phyloP scores from a whole-genome alignment of 1,284 basidiomycete genomes.

The Cryptococcus sp. region DNA sequence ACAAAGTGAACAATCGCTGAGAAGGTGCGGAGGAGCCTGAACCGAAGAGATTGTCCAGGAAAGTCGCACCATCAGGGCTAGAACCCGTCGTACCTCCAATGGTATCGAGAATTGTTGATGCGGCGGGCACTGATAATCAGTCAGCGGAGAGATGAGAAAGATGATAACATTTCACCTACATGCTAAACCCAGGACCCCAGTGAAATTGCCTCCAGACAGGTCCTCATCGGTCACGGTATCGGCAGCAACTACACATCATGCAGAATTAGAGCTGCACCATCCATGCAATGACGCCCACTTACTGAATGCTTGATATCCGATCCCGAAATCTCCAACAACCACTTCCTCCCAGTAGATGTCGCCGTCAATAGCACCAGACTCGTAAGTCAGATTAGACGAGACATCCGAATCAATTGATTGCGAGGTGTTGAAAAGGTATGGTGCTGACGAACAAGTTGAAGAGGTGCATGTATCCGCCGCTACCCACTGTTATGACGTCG shows the following conservation, averaged over 20 bases:
- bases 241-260: slow-evolving; percentile 32
- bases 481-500: slow-evolving; percentile 40
- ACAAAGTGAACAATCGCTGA: slow-evolving; percentile 45
- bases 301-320: slow-evolving; percentile 52
- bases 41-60: slow-evolving; percentile 53
- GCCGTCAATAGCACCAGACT: slow-evolving; percentile 41
- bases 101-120: slow-evolving; percentile 41
- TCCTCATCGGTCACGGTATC: slow-evolving; percentile 40
- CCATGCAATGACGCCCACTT: slow-evolving; percentile 9
- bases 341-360: slow-evolving; percentile 52
- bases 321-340: slow-evolving; percentile 39
- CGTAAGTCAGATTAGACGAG: slow-evolving; percentile 34
- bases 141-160: not conserved
- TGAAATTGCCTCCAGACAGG: slow-evolving; percentile 43
- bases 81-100: slow-evolving; percentile 49
- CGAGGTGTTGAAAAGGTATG: slow-evolving; percentile 35
- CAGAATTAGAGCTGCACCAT: no score
- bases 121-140: slow-evolving; percentile 38
- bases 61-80: slow-evolving; percentile 51
- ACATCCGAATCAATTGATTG: slow-evolving; percentile 40
- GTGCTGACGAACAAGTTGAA: slow-evolving; percentile 34
- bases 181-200: slow-evolving; percentile 49
- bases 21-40: slow-evolving; percentile 44
- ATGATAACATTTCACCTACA: slow-evolving; percentile 22
- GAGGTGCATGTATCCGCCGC: slow-evolving; percentile 42